A percentile compares a stretch with the other conserved stretches of the same genome.
These are phyloP conservation scores for Aspergillus phoenicis DNA, from an alignment of 2,329 filamentous ascomycete genomes.

Conservation along the genomic window DNA sequence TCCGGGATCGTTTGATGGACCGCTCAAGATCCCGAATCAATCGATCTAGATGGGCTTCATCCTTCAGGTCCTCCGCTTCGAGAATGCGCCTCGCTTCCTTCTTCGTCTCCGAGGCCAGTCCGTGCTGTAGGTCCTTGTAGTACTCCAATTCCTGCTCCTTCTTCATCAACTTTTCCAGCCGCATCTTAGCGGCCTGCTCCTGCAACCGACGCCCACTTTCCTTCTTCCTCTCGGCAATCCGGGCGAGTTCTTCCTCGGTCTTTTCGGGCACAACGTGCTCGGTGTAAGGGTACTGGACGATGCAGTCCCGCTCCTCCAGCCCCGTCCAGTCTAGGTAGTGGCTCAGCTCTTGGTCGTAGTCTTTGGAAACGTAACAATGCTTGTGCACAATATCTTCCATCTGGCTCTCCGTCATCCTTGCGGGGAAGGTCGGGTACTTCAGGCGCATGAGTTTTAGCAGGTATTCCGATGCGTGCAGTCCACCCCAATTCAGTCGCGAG, in stretches of 20 bases:
- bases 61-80: constrained; percentile 88
- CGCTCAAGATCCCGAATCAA: constrained; percentile 87
- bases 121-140: constrained; percentile 78
- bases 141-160: constrained; percentile 96
- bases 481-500: constrained; percentile 91
- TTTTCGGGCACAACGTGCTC: constrained; percentile 91
- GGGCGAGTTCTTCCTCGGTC: constrained; percentile 87
- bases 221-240: constrained; percentile 89
- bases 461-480: constrained; percentile 86
- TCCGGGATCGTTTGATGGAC: constrained; percentile 83
- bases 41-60: constrained; percentile 82
- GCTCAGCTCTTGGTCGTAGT: constrained; percentile 78
- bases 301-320: constrained; percentile 81
- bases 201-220: constrained; percentile 89
- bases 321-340: constrained; percentile 87
- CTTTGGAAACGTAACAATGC: constrained; percentile 84
- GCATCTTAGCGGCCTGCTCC: constrained; percentile 96
- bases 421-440: constrained; percentile 88
- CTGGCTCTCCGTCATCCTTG: constrained; percentile 82
- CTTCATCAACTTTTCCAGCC: constrained; percentile 88
- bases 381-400: constrained; percentile 84
- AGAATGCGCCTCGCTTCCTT: constrained; percentile 86
- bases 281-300: constrained; percentile 91
- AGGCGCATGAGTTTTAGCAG: constrained; percentile 83
- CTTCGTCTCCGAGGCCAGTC: constrained; percentile 76